A percentile compares a stretch with the other conserved stretches of the same genome.
Conservation (phyloP, 2,329 filamentous ascomycete species). For the Coccinonectria pachysandricola region DNA sequence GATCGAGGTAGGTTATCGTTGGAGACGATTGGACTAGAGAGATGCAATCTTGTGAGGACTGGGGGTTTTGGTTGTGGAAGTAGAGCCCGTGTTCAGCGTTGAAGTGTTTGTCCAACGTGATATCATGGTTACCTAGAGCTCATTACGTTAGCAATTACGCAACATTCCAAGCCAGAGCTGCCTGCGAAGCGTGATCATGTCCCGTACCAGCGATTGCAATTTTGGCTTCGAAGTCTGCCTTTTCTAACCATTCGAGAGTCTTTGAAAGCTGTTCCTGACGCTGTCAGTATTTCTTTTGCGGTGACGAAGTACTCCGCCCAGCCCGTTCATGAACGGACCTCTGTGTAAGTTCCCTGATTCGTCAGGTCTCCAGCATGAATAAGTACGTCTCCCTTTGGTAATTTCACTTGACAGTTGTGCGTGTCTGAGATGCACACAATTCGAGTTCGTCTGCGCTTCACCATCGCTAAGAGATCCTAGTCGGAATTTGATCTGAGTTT, state of each 20-base stretch:
- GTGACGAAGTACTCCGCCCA: no score
- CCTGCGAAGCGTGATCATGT: not conserved
- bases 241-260: constrained; percentile 56
- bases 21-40: constrained; percentile 42
- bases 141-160: constrained; percentile 4
- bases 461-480: no score
- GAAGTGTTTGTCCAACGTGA: constrained; percentile 57
- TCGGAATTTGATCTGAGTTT: no score
- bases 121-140: constrained; percentile 61
- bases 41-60: constrained; percentile 44
- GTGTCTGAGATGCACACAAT: constrained; percentile 72
- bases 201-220: constrained; percentile 55
- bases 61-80: constrained; percentile 46
- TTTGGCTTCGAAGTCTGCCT: constrained; percentile 57
- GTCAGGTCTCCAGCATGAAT: constrained; percentile 70
- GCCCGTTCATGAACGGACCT: no score
- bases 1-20: constrained; percentile 54
- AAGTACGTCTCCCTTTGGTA: constrained; percentile 63
- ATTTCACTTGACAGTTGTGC: constrained; percentile 54
- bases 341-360: constrained; percentile 54
- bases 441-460: constrained; percentile 40
- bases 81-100: constrained; percentile 40
- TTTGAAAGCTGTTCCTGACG: constrained; percentile 41
- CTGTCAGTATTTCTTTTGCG: no score
- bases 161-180: not conserved